phyloP scores from a whole-genome alignment of 306 rosid species.

The Cicer judaicum region DNA sequence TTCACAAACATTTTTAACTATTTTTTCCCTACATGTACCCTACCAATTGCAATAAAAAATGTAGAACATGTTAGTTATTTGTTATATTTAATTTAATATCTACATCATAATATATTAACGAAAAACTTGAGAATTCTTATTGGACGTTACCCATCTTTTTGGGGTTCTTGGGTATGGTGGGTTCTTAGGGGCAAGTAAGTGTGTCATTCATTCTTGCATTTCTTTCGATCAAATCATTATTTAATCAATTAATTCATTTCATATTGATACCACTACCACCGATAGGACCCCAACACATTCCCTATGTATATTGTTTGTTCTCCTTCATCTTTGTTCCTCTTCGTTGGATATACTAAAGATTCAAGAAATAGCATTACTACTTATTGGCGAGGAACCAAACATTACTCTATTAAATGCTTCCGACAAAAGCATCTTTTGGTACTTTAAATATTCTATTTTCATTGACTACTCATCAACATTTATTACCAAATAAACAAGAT shows the following conservation, averaged over 20 bases:
- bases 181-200: constrained; percentile 89
- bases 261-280: too few species aligned
- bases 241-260: constrained; percentile 36
- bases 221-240: too few species aligned
- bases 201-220: constrained; percentile 15
- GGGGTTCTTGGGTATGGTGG: constrained; percentile 89
- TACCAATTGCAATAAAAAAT: too few species aligned
- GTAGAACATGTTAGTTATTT: too few species aligned
- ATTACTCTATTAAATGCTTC: neutral
- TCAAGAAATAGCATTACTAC: constrained; percentile 97
- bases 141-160: constrained; percentile 58
- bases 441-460: too few species aligned
- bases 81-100: too few species aligned
- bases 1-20: too few species aligned
- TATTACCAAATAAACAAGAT: neutral
- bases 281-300: constrained; percentile 81
- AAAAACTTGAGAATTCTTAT: too few species aligned
- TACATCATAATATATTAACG: too few species aligned
- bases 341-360: constrained; percentile 93
- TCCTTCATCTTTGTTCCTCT: constrained; percentile 88
- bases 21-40: too few species aligned
- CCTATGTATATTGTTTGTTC: constrained; percentile 83
- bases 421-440: neutral
- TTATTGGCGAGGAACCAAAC: constrained; percentile 66
- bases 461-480: too few species aligned